Base-by-base conservation (phyloP, 345 rosid species). In the Mangifera indica region DNA sequence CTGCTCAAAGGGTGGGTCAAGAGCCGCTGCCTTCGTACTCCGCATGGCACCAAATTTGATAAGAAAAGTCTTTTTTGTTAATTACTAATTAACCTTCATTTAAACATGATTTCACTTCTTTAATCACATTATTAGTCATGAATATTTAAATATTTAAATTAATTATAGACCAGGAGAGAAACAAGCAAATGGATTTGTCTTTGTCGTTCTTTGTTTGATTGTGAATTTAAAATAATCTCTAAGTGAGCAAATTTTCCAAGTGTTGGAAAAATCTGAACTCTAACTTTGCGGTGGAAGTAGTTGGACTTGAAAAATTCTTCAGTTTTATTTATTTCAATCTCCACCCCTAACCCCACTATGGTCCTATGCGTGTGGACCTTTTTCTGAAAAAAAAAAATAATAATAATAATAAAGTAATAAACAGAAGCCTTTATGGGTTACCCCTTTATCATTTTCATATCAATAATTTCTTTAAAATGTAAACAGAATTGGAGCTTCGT, bases 321-420 rank as follows among this genome's bases (percentile, higher is more conserved):
- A 15, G 40, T 1, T 24, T 17, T 29, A 29, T 29, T 29, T 29
- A 29, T 29, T n/a, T 12, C 20, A 25, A 60, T 22, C 12, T 29
- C 40, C 56, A 67, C 15, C 75, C 20, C 60, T 60, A 25, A 60
- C 24, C 46, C 67, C 32, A 29, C 32, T 48, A 49, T 3, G 54
- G 74, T 77, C 81, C 12, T 77, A 20, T 56, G 55, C 81, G 76
- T 29, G 83, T 80, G 76, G 76, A 77, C 83, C 76, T 70, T 70
- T 2, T 17, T 7, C 32, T 49, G 13, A 21, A 4, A 13, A 1
- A 11, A 60, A 59, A 18, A 5, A 48, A n/a, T n/a, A n/a, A n/a
- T n/a, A n/a, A n/a, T n/a, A n/a, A n/a, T n/a, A 13, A 17, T 17
- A 2, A 13, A 29, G 2, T 1, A 3, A 29, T 1, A 14, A 11